Conservation (phyloP, 106 monocot genomes). For the Acorus gramineus region DNA sequence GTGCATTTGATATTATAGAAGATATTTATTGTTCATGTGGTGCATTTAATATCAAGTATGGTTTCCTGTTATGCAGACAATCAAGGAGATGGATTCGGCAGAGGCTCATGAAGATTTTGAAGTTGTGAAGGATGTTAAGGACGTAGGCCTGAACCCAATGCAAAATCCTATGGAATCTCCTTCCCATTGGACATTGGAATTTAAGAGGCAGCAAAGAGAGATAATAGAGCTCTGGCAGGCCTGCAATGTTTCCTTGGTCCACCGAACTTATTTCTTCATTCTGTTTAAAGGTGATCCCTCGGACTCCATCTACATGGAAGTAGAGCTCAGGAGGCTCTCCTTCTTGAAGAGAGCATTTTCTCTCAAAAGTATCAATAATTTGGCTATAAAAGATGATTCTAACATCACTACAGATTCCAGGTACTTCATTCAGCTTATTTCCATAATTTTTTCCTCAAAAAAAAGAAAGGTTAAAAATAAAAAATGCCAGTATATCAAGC, state of each 20-base stretch:
- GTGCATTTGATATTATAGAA: no score
- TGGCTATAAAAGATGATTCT: conserved; percentile 13
- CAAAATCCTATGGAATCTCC: conserved; percentile 39
- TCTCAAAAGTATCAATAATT: conserved; percentile 13
- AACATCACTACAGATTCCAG: conserved; percentile 33
- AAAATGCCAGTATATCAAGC: no score
- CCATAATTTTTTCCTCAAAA: neutral
- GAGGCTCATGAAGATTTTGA: conserved; percentile 5
- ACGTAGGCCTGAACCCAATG: conserved; percentile 42
- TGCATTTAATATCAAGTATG: no score
- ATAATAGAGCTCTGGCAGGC: conserved; percentile 80
- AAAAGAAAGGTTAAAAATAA: no score
- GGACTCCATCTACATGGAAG: conserved; percentile 96
- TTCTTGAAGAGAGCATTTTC: conserved; percentile 50
- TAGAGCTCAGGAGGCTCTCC: conserved; percentile 78
- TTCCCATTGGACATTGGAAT: conserved; percentile 58
- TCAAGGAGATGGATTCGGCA: no score
- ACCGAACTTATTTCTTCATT: conserved; percentile 81
- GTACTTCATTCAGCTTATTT: conserved; percentile 17
- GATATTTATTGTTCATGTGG: no score
- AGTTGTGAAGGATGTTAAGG: conserved; percentile 22
- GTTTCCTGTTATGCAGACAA: no score
- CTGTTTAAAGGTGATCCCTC: conserved; percentile 83
- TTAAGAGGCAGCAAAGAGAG: conserved; percentile 59
- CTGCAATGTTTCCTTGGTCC: conserved; percentile 80